Base-by-base conservation (phyloP, 345 rosid species). In the Eucalyptus polybractea region DNA sequence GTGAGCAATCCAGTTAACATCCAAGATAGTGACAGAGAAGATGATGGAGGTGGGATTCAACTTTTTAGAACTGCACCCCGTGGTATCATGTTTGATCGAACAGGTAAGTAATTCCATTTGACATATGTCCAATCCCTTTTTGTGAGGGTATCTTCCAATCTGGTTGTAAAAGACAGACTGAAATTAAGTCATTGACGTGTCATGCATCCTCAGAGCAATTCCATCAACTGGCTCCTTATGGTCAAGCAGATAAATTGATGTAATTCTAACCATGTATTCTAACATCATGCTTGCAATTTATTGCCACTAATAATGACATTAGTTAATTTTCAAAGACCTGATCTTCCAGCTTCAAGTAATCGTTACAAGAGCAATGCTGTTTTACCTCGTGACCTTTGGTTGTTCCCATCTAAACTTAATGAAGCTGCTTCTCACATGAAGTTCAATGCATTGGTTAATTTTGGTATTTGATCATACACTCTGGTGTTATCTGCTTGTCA, bases 71-170 rank as follows among this genome's bases (percentile, higher is more conserved):
- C 91, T 69, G 95, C 96, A 90, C 90, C 97, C 7, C 91, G 90
- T 13, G 98, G 99, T 86, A 98, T 98, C 45, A 91, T 94, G 44
- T 96, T 97, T 91, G 98, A 98, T 90, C 94, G 40, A 85, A 88
- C 51, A 87, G 95, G 99, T 97, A 86, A 93, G 91, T 90, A 76
- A 53, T 24, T 87, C 33, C 89, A 56, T 24, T 31, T 87, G 40
- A n/a, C 54, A 25, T 50, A 53, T 53, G 62, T 50, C 62, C 67
- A 40, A 40, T 40, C 29, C 85, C 85, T 76, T 42, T 76, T 19
- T 21, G 85, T 76, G 85, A 76, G 47, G 47, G 85, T 76, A 40
- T 76, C 85, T 47, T 44, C 44, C 45, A 31, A 10, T 50, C 87
- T 67, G 37, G 86, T 37, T 83, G 60, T 89, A 40, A 40, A 76